phyloP scores from a whole-genome alignment of 345 rosid genomes.

The Moringa oleifera region DNA sequence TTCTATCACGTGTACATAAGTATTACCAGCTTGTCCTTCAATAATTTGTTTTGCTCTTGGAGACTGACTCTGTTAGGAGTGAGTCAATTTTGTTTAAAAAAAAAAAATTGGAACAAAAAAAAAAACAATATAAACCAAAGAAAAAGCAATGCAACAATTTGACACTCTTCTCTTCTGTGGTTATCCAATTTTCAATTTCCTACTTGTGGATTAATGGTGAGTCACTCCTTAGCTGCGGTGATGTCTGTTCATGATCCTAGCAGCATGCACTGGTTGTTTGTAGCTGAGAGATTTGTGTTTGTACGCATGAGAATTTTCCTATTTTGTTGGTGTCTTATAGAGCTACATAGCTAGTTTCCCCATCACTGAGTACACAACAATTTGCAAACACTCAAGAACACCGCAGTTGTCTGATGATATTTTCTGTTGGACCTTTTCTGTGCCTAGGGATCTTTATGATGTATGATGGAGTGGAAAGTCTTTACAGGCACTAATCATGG shows the following conservation, averaged over 20 bases:
- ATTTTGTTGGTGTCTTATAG: neutral
- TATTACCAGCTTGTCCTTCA: too few relatives aligned
- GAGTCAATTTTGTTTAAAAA: too few relatives aligned
- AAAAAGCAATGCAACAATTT: too few relatives aligned
- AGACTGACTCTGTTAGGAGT: too few relatives aligned
- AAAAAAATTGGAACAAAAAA: too few relatives aligned
- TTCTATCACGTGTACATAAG: too few relatives aligned
- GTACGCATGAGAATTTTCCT: neutral
- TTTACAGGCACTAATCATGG: neutral
- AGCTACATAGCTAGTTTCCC: slow-evolving; percentile 1
- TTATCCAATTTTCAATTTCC: neutral
- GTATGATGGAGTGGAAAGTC: neutral
- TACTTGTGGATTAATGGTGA: neutral
- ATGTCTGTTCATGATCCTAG: neutral
- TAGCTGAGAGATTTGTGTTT: neutral
- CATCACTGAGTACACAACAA: neutral
- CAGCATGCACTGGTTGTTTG: neutral
- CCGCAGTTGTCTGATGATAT: too few relatives aligned
- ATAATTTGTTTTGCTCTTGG: too few relatives aligned
- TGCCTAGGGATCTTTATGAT: neutral
- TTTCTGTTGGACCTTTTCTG: neutral
- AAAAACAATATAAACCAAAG: too few relatives aligned
- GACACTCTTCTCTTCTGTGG: neutral
- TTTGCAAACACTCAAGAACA: neutral
- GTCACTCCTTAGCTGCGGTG: neutral